These are phyloP conservation scores for Claviceps lovelessii DNA, from an alignment of 2,329 filamentous ascomycete species.

Conservation along the genomic window DNA sequence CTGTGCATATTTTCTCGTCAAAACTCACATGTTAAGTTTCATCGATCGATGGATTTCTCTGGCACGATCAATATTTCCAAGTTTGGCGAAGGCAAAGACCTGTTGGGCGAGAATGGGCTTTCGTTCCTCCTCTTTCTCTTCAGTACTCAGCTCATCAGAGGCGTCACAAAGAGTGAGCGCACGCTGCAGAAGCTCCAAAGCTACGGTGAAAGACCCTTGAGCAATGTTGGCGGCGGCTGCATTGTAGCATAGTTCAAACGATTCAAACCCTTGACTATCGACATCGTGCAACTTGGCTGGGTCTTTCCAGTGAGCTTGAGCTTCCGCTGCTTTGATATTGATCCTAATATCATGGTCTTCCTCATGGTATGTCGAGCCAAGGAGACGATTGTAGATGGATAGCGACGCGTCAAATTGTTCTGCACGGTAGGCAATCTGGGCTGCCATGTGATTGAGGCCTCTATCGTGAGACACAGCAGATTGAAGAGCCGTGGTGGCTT, in stretches of 20 bases:
- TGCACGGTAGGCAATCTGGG: conserved; percentile 57
- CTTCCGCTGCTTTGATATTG: conserved; percentile 57
- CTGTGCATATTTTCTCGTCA: neutral
- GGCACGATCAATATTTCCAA: conserved; percentile 54
- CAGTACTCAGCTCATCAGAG: conserved; percentile 56
- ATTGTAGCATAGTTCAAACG: conserved; percentile 75
- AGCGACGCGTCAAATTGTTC: conserved; percentile 59
- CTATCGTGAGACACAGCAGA: conserved; percentile 18
- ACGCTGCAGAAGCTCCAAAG: conserved; percentile 51
- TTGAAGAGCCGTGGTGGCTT: conserved; percentile 39
- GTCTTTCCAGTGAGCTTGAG: conserved; percentile 59
- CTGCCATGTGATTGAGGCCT: conserved; percentile 38
- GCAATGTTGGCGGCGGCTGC: conserved; percentile 60
- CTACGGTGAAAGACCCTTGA: conserved; percentile 49
- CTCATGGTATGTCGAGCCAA: conserved; percentile 30
- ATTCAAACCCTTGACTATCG: conserved; percentile 48
- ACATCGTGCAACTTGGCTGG: conserved; percentile 28
- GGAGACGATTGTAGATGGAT: conserved; percentile 47
- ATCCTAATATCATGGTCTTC: conserved; percentile 65
- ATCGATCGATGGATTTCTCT: conserved; percentile 47
- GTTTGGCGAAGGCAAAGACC: conserved; percentile 52
- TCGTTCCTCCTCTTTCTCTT: conserved; percentile 61
- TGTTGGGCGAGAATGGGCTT: conserved; percentile 65
- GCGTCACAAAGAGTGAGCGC: conserved; percentile 58
- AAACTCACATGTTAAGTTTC: conserved; percentile 43